Evolutionary conservation across 768 basidiomycete genomes (phyloP), one percentile per base, ranked within the genome.

Genomic region (Tylopilus rubrobrunneus): DNA sequence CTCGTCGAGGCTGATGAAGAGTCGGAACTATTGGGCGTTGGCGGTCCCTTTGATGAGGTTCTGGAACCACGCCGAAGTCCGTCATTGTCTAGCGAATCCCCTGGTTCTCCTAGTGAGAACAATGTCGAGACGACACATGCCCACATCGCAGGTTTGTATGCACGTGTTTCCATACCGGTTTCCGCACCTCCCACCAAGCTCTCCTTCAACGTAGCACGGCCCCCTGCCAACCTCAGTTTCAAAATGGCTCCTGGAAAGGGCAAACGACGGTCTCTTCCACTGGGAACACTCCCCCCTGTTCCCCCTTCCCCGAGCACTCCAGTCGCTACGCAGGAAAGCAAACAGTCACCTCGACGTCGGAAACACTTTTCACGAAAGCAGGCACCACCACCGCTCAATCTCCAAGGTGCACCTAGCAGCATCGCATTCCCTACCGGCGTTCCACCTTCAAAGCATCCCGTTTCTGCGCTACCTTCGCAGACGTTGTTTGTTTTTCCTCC

Each of bases 401-500:
- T 86, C 7, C 70, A 68, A 37, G 59, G 55, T n/a, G 57, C 67
- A 31, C 48, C 56, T 7, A 70, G 62, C 36, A 70, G 51, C 45
- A 57, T 71, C 28, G 47, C 46, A 1, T 71, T 70, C 25, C 70
- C 62, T 52, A 52, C 60, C 28, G 57, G 70, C 57, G 48, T 49
- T 21, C 52, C 51, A 44, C 50, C 55, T 54, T 54, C 50, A 21
- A 68, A 65, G 49, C 63, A 63, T 50, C 54, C 61, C n/a, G 58
- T 65, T 29, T 58, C 70, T 25, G 65, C 63, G 50, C 79, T 85
- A 33, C 86, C 87, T 31, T 89, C 89, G 2, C 91, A 92, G 66
- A 92, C 90, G 0, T 76, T 92, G 44, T 92, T 92, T 61, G 85
- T 92, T 36, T 92, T 92, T 65, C 90, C 90, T 1, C 89, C 90